phyloP scores from a whole-genome alignment of 805 yeast species.

The Teunomyces panamensis region DNA sequence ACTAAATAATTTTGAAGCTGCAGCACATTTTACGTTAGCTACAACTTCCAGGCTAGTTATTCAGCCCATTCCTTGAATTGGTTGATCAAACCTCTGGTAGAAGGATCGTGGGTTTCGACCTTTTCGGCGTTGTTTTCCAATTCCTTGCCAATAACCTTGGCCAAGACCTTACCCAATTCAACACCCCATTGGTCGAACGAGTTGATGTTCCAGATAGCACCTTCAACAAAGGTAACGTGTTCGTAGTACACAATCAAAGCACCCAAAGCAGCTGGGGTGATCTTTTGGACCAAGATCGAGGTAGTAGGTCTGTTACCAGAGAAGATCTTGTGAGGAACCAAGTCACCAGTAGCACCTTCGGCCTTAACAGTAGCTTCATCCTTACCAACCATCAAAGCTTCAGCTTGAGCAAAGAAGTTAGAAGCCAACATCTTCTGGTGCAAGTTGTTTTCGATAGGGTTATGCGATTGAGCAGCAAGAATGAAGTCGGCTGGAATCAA shows the following conservation, averaged over 20 bases:
- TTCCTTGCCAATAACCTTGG: slow-evolving; percentile 92
- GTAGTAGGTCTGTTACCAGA: slow-evolving; percentile 99
- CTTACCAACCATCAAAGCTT: slow-evolving; percentile 96
- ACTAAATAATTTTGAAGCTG: background rate
- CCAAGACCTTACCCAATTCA: slow-evolving; percentile 96
- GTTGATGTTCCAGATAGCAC: slow-evolving; percentile 99
- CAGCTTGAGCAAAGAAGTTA: slow-evolving; percentile 97
- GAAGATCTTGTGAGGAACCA: slow-evolving; percentile 94
- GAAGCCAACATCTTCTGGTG: slow-evolving; percentile 99
- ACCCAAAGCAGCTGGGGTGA: slow-evolving; percentile 96
- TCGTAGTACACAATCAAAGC: slow-evolving; percentile 97
- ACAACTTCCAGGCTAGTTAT: slow-evolving; percentile 14
- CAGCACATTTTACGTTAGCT: background rate
- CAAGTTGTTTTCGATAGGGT: slow-evolving; percentile 89
- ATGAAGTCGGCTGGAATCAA: slow-evolving; percentile 96
- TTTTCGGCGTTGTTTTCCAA: slow-evolving; percentile 55
- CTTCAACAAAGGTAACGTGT: slow-evolving; percentile 95
- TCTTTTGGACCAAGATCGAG: slow-evolving; percentile 89
- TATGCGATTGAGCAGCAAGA: slow-evolving; percentile 95
- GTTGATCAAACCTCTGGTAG: slow-evolving; percentile 92
- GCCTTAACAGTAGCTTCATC: slow-evolving; percentile 75
- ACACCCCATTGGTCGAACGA: slow-evolving; percentile 99
- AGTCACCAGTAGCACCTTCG: slow-evolving; percentile 84
- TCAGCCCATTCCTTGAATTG: slow-evolving; percentile 83
- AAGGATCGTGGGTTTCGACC: slow-evolving; percentile 75